Conservation (phyloP, 1,139 yeast genomes). For the Geotrichum restrictum region DNA sequence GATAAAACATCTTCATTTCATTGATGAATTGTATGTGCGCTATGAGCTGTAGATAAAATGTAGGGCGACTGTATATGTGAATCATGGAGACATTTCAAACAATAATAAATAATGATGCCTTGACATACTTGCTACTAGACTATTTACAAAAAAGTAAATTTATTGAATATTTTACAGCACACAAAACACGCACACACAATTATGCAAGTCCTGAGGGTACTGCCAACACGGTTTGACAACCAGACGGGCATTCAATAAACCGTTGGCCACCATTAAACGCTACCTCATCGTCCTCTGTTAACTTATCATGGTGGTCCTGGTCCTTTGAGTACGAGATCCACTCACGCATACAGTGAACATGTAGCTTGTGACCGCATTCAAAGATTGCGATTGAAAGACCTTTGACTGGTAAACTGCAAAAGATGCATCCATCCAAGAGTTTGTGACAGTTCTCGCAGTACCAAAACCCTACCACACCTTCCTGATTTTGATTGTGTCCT, state of each 20-base stretch:
- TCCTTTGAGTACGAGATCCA: conserved; percentile 51
- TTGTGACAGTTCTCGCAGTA: conserved; percentile 70
- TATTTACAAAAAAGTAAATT: too few species aligned
- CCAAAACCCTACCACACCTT: conserved; percentile 64
- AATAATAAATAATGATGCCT: not conserved
- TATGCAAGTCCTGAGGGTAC: not conserved
- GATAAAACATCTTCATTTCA: conserved; percentile 71
- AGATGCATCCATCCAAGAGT: conserved; percentile 65
- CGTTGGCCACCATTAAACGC: not conserved
- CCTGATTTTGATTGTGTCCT: not conserved
- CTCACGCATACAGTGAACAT: conserved; percentile 67
- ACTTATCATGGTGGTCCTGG: not conserved
- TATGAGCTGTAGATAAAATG: conserved; percentile 38
- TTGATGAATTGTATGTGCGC: conserved; percentile 67
- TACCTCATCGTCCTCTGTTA: not conserved
- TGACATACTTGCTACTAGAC: not conserved
- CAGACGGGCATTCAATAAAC: conserved; percentile 9
- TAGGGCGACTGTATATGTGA: too few species aligned
- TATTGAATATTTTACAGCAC: too few species aligned
- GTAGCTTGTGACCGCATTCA: conserved; percentile 86
- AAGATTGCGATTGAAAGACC: conserved; percentile 65
- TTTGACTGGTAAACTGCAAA: conserved; percentile 73
- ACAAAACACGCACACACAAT: too few species aligned
- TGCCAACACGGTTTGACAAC: not conserved
- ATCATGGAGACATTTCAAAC: not conserved